A percentile compares a stretch with the other conserved stretches of the same genome.
Conservation (phyloP, 2,329 filamentous ascomycete species). For the Aspergillus nomiae region DNA sequence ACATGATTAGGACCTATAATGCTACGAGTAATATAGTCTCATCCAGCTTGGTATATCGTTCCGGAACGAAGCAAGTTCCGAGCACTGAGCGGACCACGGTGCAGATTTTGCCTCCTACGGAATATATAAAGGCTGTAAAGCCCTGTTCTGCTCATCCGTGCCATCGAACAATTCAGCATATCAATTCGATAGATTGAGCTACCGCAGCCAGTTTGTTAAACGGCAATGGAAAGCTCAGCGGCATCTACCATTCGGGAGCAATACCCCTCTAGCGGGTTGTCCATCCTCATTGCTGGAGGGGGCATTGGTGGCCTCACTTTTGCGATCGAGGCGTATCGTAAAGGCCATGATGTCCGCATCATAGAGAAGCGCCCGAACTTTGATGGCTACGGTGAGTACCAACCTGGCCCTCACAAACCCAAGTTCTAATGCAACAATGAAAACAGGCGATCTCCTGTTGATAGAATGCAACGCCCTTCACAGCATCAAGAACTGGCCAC, state of each 20-base stretch:
- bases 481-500: not conserved
- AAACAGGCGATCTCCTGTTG: not conserved
- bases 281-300: conserved; percentile 5
- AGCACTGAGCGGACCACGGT: not conserved
- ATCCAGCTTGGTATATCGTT: not conserved
- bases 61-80: not conserved
- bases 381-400: not conserved
- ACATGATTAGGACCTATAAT: not conserved
- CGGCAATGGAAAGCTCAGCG: not conserved
- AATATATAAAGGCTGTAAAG: not conserved
- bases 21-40: not conserved
- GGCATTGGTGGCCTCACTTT: conserved; percentile 7
- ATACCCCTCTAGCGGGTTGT: not conserved
- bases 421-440: not conserved
- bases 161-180: not conserved
- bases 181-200: not conserved
- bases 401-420: not conserved
- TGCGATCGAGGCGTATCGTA: conserved; percentile 10
- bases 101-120: not conserved
- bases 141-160: not conserved
- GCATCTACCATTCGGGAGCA: not conserved
- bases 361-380: conserved; percentile 3
- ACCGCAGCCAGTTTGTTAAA: not conserved
- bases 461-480: conserved; percentile 5
- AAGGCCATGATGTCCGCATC: conserved; percentile 6